Conservation (phyloP, 345 rosid genomes). For the Eucalyptus pumila region DNA sequence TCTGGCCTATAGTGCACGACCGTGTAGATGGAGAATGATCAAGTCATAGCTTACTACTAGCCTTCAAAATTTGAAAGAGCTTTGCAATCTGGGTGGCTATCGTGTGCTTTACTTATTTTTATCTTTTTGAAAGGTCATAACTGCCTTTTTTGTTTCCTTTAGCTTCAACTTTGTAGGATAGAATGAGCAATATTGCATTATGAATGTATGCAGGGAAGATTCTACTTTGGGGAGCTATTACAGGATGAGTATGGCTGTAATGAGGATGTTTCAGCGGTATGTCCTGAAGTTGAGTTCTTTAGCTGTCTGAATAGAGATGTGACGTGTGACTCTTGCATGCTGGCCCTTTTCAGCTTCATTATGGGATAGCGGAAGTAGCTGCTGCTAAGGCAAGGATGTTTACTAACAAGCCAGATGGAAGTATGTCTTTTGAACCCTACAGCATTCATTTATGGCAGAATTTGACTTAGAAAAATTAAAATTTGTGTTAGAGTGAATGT, state of each 20-base stretch:
- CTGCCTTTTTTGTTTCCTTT: not conserved
- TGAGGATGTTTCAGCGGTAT: slow-evolving; percentile 62
- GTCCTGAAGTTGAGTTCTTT: not conserved
- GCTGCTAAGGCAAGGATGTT: slow-evolving; percentile 98
- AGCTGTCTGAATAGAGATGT: not conserved
- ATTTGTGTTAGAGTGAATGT: not conserved
- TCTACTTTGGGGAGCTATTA: slow-evolving; percentile 76
- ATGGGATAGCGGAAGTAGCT: slow-evolving; percentile 92
- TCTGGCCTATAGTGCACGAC: not conserved
- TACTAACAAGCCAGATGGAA: slow-evolving; percentile 89
- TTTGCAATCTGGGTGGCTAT: not conserved
- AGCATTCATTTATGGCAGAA: not conserved
- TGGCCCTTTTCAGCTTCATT: slow-evolving; percentile 57
- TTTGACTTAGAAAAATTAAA: not conserved
- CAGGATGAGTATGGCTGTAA: slow-evolving; percentile 60
- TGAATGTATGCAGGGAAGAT: slow-evolving; percentile 60
- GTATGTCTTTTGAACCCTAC: slow-evolving; percentile 20
- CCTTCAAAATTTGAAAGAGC: not conserved
- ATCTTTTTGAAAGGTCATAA: not conserved
- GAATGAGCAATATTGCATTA: not conserved
- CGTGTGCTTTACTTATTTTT: not conserved
- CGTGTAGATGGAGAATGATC: not conserved
- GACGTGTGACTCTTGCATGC: slow-evolving; percentile 1
- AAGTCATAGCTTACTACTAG: not conserved
- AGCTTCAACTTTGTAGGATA: not conserved